phyloP scores from a whole-genome alignment of 2,329 filamentous ascomycete genomes.

The Thielaviopsis populi region DNA sequence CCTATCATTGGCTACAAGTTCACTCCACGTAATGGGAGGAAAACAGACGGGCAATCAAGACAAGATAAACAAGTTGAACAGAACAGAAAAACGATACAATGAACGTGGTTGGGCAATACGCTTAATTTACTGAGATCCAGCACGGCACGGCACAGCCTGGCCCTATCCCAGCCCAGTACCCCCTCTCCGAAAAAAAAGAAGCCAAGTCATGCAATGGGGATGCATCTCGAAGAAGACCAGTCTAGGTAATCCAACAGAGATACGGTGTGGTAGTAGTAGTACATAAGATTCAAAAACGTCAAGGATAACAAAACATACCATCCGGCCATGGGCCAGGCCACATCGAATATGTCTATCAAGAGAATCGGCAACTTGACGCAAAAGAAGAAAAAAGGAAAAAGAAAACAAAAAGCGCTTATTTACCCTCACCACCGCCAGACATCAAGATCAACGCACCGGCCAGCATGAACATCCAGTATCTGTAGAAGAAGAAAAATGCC shows the following conservation, averaged over 20 bases:
- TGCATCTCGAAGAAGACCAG: too few relatives aligned
- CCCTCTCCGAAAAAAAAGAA: too few relatives aligned
- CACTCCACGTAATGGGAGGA: too few relatives aligned
- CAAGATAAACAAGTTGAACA: too few relatives aligned
- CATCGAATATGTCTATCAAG: not conserved
- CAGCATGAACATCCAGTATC: slow-evolving; percentile 52
- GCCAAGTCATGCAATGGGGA: too few relatives aligned
- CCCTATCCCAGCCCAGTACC: too few relatives aligned
- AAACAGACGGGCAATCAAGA: too few relatives aligned
- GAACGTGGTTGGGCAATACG: too few relatives aligned
- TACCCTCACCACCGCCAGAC: slow-evolving; percentile 37
- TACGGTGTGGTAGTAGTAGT: not conserved
- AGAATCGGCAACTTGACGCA: not conserved
- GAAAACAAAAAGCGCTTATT: slow-evolving; percentile 25
- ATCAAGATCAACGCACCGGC: slow-evolving; percentile 39
- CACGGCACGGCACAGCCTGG: too few relatives aligned
- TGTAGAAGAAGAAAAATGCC: slow-evolving; percentile 21
- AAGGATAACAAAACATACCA: not conserved
- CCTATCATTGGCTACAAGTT: too few relatives aligned
- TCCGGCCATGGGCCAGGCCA: not conserved
- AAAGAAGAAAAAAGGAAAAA: not conserved
- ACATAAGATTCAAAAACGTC: not conserved
- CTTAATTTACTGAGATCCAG: too few relatives aligned
- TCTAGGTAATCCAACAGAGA: not conserved
- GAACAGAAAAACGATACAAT: too few relatives aligned